phyloP scores from a whole-genome alignment of 805 yeast species.

The Teunomyces tritomae region DNA sequence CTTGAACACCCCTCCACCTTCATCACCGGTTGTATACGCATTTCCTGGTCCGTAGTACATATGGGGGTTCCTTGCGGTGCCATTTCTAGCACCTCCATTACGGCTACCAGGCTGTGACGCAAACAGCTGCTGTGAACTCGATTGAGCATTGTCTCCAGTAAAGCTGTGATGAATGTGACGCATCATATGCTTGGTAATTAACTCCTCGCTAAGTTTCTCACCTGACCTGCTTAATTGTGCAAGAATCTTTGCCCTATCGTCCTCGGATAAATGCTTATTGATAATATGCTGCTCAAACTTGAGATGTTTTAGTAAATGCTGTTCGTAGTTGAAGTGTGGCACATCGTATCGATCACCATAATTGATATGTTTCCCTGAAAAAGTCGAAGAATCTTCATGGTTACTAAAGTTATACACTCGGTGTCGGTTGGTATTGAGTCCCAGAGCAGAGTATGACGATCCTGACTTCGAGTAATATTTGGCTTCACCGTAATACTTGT shows the following conservation, averaged over 20 bases:
- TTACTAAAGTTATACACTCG: constrained; percentile 20
- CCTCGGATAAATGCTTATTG: constrained; percentile 26
- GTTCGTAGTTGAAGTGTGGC: constrained; percentile 60
- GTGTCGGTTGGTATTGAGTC: constrained; percentile 31
- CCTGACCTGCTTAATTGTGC: constrained; percentile 33
- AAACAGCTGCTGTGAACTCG: constrained; percentile 1
- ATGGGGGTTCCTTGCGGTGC: constrained; percentile 19
- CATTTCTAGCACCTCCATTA: background rate
- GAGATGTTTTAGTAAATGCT: constrained; percentile 51
- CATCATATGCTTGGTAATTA: constrained; percentile 41
- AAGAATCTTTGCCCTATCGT: constrained; percentile 31
- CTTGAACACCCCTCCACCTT: constrained; percentile 16
- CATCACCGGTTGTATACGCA: constrained; percentile 8
- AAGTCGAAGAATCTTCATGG: constrained; percentile 18
- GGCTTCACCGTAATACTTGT: constrained; percentile 41
- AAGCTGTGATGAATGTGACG: constrained; percentile 29
- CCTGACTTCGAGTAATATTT: constrained; percentile 29
- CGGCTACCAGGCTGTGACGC: background rate
- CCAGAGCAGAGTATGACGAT: constrained; percentile 21
- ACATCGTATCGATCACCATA: constrained; percentile 49
- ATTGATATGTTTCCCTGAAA: constrained; percentile 36
- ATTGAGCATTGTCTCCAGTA: background rate
- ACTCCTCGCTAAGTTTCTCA: constrained; percentile 36
- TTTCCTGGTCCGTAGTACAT: constrained; percentile 35
- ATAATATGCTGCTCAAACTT: constrained; percentile 45